These are phyloP conservation scores for Hanseniaspora guilliermondii DNA, from an alignment of 805 yeast species.

Conservation along the genomic window DNA sequence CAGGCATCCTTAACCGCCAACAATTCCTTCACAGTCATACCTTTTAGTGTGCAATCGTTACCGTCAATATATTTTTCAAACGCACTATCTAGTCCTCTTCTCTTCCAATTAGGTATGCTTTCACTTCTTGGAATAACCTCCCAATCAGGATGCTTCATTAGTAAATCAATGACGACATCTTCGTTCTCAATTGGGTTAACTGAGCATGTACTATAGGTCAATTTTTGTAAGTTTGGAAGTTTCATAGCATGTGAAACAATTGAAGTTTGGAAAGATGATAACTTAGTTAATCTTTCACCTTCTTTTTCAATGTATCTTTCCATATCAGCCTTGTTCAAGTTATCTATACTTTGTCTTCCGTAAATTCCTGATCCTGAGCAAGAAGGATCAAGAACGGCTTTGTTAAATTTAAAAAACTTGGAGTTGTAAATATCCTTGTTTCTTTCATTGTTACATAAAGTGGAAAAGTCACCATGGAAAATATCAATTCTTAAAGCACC, in stretches of 20 bases:
- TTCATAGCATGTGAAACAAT: conserved; percentile 79
- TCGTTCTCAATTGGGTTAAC: conserved; percentile 91
- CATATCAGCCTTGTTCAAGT: conserved; percentile 15
- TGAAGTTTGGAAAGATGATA: conserved; percentile 76
- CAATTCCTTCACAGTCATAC: conserved; percentile 27
- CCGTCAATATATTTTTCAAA: conserved; percentile 39
- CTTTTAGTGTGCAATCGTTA: conserved; percentile 19
- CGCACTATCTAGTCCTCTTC: conserved; percentile 68
- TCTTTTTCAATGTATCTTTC: conserved; percentile 15
- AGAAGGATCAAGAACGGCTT: conserved; percentile 86
- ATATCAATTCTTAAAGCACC: conserved; percentile 34
- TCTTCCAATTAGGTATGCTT: conserved; percentile 76
- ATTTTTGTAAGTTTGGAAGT: conserved; percentile 62
- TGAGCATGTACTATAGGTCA: conserved; percentile 93
- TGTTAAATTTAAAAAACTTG: conserved; percentile 34
- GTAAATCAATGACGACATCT: conserved; percentile 68
- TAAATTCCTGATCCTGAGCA: conserved; percentile 97
- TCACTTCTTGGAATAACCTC: conserved; percentile 40
- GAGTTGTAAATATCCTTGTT: conserved; percentile 6
- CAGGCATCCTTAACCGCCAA: conserved; percentile 67
- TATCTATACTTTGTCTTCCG: conserved; percentile 62
- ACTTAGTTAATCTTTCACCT: conserved; percentile 40
- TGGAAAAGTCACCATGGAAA: conserved; percentile 33
- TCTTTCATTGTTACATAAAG: conserved; percentile 35
- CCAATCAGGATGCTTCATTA: conserved; percentile 67